Evolutionary conservation across 73 alveolate genomes (phyloP), one percentile per base, ranked within the genome.

Genomic region (Paramecium pentaurelia): DNA sequence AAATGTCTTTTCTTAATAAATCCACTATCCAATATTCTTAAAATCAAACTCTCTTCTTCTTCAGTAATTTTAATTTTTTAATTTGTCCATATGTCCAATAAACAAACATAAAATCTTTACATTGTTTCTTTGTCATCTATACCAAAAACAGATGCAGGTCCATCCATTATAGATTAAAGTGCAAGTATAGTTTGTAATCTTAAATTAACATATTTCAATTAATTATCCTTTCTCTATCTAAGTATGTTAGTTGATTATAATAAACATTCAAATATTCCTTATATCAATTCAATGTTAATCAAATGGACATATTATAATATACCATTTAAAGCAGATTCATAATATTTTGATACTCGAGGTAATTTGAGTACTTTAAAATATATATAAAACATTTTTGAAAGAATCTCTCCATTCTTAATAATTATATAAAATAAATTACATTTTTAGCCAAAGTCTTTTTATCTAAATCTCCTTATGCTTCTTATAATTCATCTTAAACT

Each of bases 401-500:
- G 60, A n/a, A 73, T 73, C 20, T 73, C 64, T 4, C 87, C 87
- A 36, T 73, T 73, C 60, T 73, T 54, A 54, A 64, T 8, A 16
- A 64, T 28, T 64, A 25, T 25, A 8, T 11, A 11, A 14, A 32
- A 34, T 12, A 25, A 10, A 32, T 32, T 64, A 64, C 84, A 12
- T 64, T 20, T 40, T 73, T 73, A 9, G 87, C 87, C 14, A 73
- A 38, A 6, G 60, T 73, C 47, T 73, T 73, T 73, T 73, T 73
- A 73, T 73, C 87, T 6, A 73, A 12, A 73, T 73, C 87, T 14
- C 60, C 87, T 73, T 12, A 73, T 12, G 87, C 64, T 73, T 73
- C 86, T 73, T 73, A 20, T 16, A 37, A 12, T 37, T 34, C 87
- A 11, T 73, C 87, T 12, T 73, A 10, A 12, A 73, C 87, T 18